Evolutionary conservation across 1,284 basidiomycete genomes (phyloP).

Genomic region (Neolentinus lepideus): DNA sequence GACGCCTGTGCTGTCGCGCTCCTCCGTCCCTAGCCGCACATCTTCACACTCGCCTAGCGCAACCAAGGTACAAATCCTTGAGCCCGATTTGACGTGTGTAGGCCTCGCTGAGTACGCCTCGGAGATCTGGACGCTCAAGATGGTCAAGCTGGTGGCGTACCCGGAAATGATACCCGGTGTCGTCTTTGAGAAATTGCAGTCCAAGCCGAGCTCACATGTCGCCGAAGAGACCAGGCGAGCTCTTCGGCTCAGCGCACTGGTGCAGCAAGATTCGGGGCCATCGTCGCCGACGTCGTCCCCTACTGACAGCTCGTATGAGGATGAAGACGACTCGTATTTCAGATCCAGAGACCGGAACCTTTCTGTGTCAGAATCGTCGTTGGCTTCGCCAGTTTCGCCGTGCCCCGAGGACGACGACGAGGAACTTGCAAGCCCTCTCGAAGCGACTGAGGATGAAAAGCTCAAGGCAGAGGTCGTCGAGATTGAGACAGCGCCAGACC

Average conservation of each 20-base stretch:
- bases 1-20: conserved; percentile 2
- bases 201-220: neutral
- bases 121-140: conserved; percentile 66
- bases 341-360: neutral
- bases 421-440: neutral
- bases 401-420: neutral
- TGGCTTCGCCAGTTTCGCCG: neutral
- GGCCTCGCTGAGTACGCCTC: conserved; percentile 46
- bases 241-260: neutral
- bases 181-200: neutral
- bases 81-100: conserved; percentile 27
- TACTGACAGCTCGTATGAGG: neutral
- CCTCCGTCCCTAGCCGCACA: conserved; percentile 12
- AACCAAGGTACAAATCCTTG: conserved; percentile 22
- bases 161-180: conserved; percentile 56
- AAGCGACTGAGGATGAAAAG: neutral
- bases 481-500: neutral
- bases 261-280: neutral
- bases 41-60: conserved; percentile 20
- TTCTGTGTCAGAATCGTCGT: conserved; percentile 1
- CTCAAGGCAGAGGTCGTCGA: neutral
- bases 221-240: neutral
- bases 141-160: conserved; percentile 67
- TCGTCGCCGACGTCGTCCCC: neutral
- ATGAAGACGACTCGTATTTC: neutral